These are phyloP conservation scores for Blastocystis sp. DNA, from an alignment of 352 stramenopile species.

Conservation along the genomic window DNA sequence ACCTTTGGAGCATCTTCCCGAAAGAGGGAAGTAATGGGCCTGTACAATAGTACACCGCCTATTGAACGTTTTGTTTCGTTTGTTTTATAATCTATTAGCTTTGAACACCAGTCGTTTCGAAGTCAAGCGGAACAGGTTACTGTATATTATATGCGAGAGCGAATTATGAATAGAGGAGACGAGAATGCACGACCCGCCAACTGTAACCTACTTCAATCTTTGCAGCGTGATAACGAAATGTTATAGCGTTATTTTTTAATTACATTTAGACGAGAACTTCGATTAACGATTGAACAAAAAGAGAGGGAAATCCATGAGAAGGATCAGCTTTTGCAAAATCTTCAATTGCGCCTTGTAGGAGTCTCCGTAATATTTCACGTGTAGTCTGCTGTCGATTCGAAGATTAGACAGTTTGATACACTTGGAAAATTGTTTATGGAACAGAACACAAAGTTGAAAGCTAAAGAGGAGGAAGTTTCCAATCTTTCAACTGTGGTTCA, in stretches of 20 bases:
- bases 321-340: not conserved
- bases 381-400: slow-evolving; percentile 18
- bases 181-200: not conserved
- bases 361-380: not conserved
- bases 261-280: not conserved
- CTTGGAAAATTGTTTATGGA: slow-evolving; percentile 39
- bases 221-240: slow-evolving; percentile 35
- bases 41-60: not conserved
- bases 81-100: not conserved
- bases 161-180: not conserved
- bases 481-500: slow-evolving; percentile 30
- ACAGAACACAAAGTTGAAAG: slow-evolving; percentile 34
- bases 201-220: not conserved
- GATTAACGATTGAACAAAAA: not conserved
- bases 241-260: not conserved
- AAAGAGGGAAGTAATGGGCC: not conserved
- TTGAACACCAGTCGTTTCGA: not conserved
- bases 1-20: not conserved
- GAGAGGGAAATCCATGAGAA: slow-evolving; percentile 26
- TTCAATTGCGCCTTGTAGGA: not conserved
- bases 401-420: slow-evolving; percentile 24
- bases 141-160: not conserved
- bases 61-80: no score
- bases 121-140: not conserved
- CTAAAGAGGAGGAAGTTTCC: slow-evolving; percentile 40